Evolutionary conservation across 2,329 filamentous ascomycete genomes (phyloP).

Genomic region (Stylonectria norvegica): DNA sequence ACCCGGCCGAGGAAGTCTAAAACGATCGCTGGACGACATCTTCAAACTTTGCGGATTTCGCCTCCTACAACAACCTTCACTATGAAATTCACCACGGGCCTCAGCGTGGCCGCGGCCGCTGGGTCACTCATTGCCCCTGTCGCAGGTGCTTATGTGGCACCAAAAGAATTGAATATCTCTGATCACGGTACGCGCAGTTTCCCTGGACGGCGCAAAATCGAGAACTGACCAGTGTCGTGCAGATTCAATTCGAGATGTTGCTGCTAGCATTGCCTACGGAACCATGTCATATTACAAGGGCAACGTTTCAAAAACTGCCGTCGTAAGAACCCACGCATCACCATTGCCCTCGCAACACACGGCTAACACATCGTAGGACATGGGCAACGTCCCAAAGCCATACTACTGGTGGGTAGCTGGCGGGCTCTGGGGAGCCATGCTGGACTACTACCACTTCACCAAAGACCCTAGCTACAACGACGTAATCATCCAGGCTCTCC

Average conservation of each 20-base stretch:
- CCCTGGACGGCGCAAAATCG: background rate
- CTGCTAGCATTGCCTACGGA: constrained; percentile 57
- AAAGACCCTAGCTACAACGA: constrained; percentile 60
- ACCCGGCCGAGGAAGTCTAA: constrained; percentile 10
- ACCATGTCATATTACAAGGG: constrained; percentile 64
- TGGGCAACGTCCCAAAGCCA: constrained; percentile 61
- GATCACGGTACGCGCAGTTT: constrained; percentile 14
- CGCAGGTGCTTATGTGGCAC: constrained; percentile 1
- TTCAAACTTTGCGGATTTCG: no score
- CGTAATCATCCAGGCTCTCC: constrained; percentile 55
- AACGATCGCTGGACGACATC: constrained; percentile 10
- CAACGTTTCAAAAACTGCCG: constrained; percentile 51
- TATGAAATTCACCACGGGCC: constrained; percentile 18
- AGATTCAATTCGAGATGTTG: constrained; percentile 61
- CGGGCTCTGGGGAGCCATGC: constrained; percentile 63
- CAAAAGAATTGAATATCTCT: constrained; percentile 13
- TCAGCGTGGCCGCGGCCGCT: constrained; percentile 7
- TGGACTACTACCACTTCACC: constrained; percentile 68
- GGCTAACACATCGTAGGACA: constrained; percentile 36
- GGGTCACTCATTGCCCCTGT: constrained; percentile 12
- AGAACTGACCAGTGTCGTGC: constrained; percentile 10
- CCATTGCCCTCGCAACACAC: background rate
- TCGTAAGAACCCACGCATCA: no score
- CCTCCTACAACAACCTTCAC: constrained; percentile 1
- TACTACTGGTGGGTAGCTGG: constrained; percentile 69